These are phyloP conservation scores for Gremmenia infestans DNA, from an alignment of 2,329 filamentous ascomycete genomes.

Conservation along the genomic window DNA sequence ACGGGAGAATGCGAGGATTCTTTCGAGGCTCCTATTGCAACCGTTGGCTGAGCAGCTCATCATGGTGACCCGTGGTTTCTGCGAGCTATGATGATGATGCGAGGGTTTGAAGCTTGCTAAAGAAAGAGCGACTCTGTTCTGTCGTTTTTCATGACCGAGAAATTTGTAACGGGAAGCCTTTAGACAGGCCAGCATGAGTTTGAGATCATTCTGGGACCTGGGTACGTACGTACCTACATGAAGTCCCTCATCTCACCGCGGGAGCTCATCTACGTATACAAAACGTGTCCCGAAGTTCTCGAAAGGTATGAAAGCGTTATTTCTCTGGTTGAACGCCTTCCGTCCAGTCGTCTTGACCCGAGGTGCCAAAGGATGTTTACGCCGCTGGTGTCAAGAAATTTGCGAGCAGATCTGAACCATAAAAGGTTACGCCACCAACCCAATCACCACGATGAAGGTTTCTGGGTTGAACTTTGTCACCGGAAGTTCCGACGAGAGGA, in stretches of 20 bases:
- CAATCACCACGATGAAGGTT: constrained; percentile 90
- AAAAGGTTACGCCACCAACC: constrained; percentile 84
- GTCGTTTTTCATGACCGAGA: constrained; percentile 90
- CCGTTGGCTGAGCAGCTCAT: not conserved
- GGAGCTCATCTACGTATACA: not conserved
- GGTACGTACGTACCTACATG: constrained; percentile 46
- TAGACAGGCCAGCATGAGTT: constrained; percentile 90
- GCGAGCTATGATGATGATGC: constrained; percentile 85
- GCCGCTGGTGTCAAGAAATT: constrained; percentile 85
- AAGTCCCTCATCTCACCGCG: not conserved
- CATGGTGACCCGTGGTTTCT: constrained; percentile 72
- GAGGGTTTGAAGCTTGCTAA: constrained; percentile 63
- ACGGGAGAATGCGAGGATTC: constrained; percentile 1
- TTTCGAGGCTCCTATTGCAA: constrained; percentile 3
- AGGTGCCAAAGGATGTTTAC: constrained; percentile 88
- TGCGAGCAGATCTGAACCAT: constrained; percentile 53
- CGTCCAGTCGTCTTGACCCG: constrained; percentile 88
- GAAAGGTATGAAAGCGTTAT: not conserved
- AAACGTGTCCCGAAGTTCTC: not conserved
- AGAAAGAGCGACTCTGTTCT: constrained; percentile 91
- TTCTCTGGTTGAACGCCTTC: constrained; percentile 86
- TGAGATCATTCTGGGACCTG: constrained; percentile 76
- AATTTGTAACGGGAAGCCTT: constrained; percentile 81
- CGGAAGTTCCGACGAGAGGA: constrained; percentile 78
- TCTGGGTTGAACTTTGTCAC: constrained; percentile 29